phyloP scores from a whole-genome alignment of 2,329 filamentous ascomycete genomes.

The Fusarium sp. region DNA sequence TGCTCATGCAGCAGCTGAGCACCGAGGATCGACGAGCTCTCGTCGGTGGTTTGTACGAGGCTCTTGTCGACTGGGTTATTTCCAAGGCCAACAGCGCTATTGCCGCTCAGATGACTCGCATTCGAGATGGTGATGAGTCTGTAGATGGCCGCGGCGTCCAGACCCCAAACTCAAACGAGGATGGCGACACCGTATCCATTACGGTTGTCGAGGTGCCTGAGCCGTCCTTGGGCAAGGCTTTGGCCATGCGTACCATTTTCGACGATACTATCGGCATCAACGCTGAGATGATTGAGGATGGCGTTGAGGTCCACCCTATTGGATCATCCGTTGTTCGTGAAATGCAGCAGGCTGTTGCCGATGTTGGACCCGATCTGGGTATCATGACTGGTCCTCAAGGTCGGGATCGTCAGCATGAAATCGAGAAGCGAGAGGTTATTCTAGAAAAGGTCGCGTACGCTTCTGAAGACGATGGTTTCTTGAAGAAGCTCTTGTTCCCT shows the following conservation, averaged over 20 bases:
- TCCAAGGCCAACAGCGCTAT: conserved; percentile 89
- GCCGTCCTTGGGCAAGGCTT: conserved; percentile 83
- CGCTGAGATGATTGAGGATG: conserved; percentile 96
- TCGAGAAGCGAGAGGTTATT: conserved; percentile 85
- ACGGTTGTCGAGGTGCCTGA: conserved; percentile 89
- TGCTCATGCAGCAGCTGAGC: conserved; percentile 81
- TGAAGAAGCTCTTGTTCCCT: conserved; percentile 86
- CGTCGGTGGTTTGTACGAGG: conserved; percentile 90
- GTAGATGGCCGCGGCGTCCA: conserved; percentile 71
- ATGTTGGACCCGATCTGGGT: conserved; percentile 83
- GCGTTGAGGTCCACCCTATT: conserved; percentile 78
- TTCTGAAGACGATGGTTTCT: conserved; percentile 83
- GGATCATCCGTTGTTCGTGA: conserved; percentile 88
- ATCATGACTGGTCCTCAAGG: conserved; percentile 75
- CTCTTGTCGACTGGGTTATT: conserved; percentile 95
- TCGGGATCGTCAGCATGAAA: conserved; percentile 79
- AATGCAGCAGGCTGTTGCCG: conserved; percentile 84
- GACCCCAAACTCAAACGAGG: conserved; percentile 77
- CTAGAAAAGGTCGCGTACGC: conserved; percentile 90
- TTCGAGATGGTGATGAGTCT: conserved; percentile 75
- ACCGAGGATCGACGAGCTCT: conserved; percentile 87
- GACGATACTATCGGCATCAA: conserved; percentile 95
- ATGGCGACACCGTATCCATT: conserved; percentile 87
- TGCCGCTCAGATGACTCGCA: conserved; percentile 76
- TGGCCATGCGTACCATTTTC: conserved; percentile 91